Evolutionary conservation across 208 protist species (phyloP).

Genomic region (Lotmaria passim): DNA sequence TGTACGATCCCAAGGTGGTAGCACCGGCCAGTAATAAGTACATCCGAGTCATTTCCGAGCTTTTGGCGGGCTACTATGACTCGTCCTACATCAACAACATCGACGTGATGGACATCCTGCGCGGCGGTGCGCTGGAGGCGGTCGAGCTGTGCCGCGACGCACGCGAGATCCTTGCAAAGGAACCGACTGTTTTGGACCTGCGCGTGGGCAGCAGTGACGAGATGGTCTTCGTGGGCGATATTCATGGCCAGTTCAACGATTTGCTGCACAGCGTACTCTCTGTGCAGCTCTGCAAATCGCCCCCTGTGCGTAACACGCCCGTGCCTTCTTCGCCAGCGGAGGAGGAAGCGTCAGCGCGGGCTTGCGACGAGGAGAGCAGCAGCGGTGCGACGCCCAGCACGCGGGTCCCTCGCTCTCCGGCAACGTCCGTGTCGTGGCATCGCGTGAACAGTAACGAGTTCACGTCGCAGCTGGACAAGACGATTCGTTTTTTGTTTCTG

Average conservation of each 20-base stretch:
- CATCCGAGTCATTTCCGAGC: conserved; percentile 62
- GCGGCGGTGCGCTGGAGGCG: conserved; percentile 51
- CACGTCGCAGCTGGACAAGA: conserved; percentile 15
- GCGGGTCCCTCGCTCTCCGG: conserved; percentile 1
- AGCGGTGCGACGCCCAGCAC: not conserved
- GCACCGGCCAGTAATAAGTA: conserved; percentile 64
- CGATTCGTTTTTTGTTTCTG: conserved; percentile 95
- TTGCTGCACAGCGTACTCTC: conserved; percentile 66
- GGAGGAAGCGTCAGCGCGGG: not conserved
- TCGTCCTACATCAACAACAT: conserved; percentile 38
- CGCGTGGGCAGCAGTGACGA: conserved; percentile 50
- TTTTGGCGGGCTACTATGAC: conserved; percentile 62
- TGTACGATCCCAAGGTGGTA: conserved; percentile 59
- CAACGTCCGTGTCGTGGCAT: not conserved
- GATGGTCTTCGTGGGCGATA: conserved; percentile 84
- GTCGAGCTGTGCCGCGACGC: conserved; percentile 63
- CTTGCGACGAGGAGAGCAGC: not conserved
- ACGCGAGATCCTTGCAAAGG: conserved; percentile 42
- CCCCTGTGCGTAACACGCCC: conserved; percentile 4
- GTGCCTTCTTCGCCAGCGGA: not conserved
- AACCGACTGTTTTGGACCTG: conserved; percentile 62
- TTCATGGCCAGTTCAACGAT: conserved; percentile 89
- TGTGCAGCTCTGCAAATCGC: conserved; percentile 52
- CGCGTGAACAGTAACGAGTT: conserved; percentile 18
- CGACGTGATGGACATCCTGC: conserved; percentile 66